Conservation (phyloP, 164 flowering plant species). For the Paratinospora sagittata region DNA sequence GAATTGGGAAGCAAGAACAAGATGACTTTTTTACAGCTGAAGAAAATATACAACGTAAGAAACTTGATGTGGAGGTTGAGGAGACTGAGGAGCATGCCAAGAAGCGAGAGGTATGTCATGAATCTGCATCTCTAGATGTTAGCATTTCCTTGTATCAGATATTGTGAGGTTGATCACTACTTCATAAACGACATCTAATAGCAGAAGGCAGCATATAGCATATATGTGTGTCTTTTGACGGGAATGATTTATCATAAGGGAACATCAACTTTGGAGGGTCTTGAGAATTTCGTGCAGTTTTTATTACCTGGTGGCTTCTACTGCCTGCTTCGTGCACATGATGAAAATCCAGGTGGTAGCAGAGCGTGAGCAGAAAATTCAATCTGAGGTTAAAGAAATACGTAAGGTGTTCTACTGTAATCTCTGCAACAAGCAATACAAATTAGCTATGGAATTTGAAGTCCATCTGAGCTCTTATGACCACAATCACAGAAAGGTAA, state of each 20-base stretch:
- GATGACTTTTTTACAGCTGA: conserved; percentile 97
- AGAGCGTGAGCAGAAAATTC: conserved; percentile 99
- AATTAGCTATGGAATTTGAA: conserved; percentile 95
- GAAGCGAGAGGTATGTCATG: conserved; percentile 90
- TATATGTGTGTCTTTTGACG: conserved; percentile 85
- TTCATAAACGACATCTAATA: conserved; percentile 53
- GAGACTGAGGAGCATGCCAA: conserved; percentile 83
- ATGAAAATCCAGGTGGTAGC: conserved; percentile 98
- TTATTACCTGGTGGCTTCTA: conserved; percentile 99
- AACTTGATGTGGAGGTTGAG: conserved; percentile 82
- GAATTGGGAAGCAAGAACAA: conserved; percentile 95
- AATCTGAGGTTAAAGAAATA: conserved; percentile 96
- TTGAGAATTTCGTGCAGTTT: conserved; percentile 95
- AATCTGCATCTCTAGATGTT: conserved; percentile 10
- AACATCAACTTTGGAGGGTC: conserved; percentile 78
- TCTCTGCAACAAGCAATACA: conserved; percentile 98
- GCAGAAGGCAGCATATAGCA: conserved; percentile 92
- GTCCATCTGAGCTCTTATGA: conserved; percentile 94
- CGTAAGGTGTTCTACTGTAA: conserved; percentile 88
- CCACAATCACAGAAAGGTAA: conserved; percentile 95
- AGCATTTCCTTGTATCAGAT: conserved; percentile 17
- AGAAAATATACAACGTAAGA: conserved; percentile 88
- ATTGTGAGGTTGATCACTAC: conserved; percentile 43
- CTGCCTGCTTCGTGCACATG: conserved; percentile 99
- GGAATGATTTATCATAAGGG: conserved; percentile 68